Evolutionary conservation across 2,329 filamentous ascomycete species (phyloP), one percentile per base, ranked within the genome.

Genomic region (Sporothrix protearum): DNA sequence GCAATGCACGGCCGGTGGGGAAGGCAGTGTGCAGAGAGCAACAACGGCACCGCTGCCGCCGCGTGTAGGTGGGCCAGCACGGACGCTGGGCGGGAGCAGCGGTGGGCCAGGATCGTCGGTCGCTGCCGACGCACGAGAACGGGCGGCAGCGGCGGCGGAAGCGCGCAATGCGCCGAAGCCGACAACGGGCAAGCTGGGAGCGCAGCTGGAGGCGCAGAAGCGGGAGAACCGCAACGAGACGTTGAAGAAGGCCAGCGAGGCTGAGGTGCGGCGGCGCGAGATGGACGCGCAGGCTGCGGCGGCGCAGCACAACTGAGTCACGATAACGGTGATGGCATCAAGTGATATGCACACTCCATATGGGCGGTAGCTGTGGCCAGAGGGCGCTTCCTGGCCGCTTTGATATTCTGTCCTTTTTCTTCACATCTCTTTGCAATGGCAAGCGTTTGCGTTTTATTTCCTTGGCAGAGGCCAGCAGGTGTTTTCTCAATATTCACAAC

Each of bases 121-220:
- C 12, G 76, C 75, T 76, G 77, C 80, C 25, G 90, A 94, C 78
- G 90, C 93, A 45, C 86, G 90, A 72, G 85, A 84, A 71, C 92
- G 89, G 73, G 94, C 94, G 3, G 93, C 93, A 0, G 87, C 88
- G 75, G 94, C 94, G 69, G 94, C 94, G 73, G 92, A 96, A 89
- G 94, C 55, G 53, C 72, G 72, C 45, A 79, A 85, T 63, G 82
- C 80, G 3, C 72, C 75, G 72, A 88, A 83, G 80, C 82, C 82
- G 80, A 82, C 82, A 63, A 88, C 88, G 76, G 89, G 92, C 19
- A 94, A 93, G 78, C 84, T 96, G 14, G 86, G 87, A 45, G 82
- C 85, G 42, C 89, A 94, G 78, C 83, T 97, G 16, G 87, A 90
- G 70, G 89, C 89, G 47, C 92, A 97, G 81, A 92, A 91, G n/a